phyloP scores from a whole-genome alignment of 768 basidiomycete species.

The Boletus pseudopeckii region DNA sequence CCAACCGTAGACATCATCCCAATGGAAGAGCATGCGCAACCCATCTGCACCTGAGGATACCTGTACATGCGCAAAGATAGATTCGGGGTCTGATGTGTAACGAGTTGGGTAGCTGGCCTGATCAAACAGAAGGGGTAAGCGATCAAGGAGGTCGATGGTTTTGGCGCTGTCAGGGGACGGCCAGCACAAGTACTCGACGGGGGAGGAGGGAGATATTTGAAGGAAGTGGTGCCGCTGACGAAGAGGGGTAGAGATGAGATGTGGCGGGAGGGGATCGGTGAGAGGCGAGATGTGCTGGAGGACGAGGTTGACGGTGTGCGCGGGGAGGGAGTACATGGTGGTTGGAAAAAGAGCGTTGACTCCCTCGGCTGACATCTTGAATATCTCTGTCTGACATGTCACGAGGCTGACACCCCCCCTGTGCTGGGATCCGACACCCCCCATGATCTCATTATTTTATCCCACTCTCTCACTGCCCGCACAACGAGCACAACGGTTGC shows the following conservation, averaged over 20 bases:
- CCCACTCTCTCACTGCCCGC: slow-evolving; percentile 3
- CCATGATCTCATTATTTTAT: slow-evolving; percentile 9
- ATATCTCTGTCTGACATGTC: too few relatives aligned
- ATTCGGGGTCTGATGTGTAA: slow-evolving; percentile 49
- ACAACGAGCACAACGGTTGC: not conserved
- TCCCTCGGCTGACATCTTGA: too few relatives aligned
- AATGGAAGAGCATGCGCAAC: slow-evolving; percentile 66
- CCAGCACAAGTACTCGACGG: slow-evolving; percentile 65
- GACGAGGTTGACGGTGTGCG: slow-evolving; percentile 42
- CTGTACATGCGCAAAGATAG: slow-evolving; percentile 54
- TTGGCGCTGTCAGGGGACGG: slow-evolving; percentile 41
- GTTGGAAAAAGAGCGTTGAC: not conserved
- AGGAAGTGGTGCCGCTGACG: slow-evolving; percentile 67
- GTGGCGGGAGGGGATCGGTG: slow-evolving; percentile 48
- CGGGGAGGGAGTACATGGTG: slow-evolving; percentile 34
- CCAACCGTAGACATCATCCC: slow-evolving; percentile 57
- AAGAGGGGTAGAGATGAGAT: slow-evolving; percentile 58
- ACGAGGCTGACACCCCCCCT: slow-evolving; percentile 10
- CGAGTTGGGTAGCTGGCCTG: slow-evolving; percentile 31
- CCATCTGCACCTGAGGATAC: slow-evolving; percentile 37
- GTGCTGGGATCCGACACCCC: slow-evolving; percentile 5
- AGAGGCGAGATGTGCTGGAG: slow-evolving; percentile 59
- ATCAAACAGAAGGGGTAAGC: slow-evolving; percentile 26
- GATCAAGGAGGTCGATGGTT: slow-evolving; percentile 44
- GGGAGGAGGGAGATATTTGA: slow-evolving; percentile 45